phyloP scores from a whole-genome alignment of 345 rosid genomes.

The Toxicodendron radicans region DNA sequence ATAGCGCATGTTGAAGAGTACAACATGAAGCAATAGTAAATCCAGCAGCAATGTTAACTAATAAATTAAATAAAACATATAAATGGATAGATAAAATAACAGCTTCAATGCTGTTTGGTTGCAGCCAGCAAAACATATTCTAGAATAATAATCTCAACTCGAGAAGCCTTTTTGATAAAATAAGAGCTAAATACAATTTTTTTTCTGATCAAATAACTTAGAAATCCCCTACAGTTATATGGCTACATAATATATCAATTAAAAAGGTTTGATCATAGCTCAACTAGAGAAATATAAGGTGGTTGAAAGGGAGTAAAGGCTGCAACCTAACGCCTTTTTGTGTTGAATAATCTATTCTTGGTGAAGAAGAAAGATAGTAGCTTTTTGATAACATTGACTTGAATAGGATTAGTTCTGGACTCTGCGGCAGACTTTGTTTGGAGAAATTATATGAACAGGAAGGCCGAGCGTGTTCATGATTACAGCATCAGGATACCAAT shows the following conservation, averaged over 20 bases:
- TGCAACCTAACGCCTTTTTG: background rate
- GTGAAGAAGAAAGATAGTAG: background rate
- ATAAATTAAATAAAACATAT: background rate
- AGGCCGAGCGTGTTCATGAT: background rate
- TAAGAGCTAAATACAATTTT: background rate
- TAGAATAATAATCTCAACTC: background rate
- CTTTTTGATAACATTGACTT: background rate
- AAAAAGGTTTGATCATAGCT: no score
- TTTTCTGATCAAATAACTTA: no score
- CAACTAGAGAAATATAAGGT: background rate
- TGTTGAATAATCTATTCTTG: background rate
- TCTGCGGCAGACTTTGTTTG: background rate
- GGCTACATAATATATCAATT: no score
- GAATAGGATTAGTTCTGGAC: background rate
- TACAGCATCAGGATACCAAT: background rate
- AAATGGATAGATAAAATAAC: background rate
- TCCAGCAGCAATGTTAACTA: background rate
- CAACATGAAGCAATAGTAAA: background rate
- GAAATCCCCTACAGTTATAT: no score
- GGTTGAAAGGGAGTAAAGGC: background rate
- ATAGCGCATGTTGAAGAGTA: background rate
- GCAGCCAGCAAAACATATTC: background rate
- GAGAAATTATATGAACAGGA: background rate
- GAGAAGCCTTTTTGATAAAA: background rate
- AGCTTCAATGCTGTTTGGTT: constrained; percentile 1